Conservation (phyloP, 768 basidiomycete genomes). For the Hypholoma fasciculare region DNA sequence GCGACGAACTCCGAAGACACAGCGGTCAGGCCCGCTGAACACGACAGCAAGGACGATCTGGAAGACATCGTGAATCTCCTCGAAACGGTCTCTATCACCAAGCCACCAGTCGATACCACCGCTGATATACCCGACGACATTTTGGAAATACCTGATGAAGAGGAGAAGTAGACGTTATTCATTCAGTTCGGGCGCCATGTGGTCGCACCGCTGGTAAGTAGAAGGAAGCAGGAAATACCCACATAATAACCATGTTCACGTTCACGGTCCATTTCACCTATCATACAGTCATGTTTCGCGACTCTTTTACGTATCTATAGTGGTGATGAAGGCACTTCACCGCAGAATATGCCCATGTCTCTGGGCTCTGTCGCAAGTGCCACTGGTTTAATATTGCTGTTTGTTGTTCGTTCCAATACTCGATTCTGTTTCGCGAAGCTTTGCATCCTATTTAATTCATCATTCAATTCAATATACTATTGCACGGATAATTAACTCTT, state of each 20-base stretch:
- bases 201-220: too few species aligned
- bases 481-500: too few species aligned
- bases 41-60: constrained; percentile 15
- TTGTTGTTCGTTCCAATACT: too few species aligned
- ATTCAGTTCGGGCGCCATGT: neutral
- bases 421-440: too few species aligned
- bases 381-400: too few species aligned
- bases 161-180: constrained; percentile 28
- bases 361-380: neutral
- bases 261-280: neutral
- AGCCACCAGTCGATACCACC: constrained; percentile 42
- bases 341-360: neutral
- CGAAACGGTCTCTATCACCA: constrained; percentile 42
- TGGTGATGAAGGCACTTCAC: neutral
- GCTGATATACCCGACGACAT: constrained; percentile 55
- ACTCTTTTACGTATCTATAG: neutral
- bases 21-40: neutral
- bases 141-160: constrained; percentile 55
- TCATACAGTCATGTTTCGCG: neutral
- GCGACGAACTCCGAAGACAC: neutral
- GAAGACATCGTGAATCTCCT: constrained; percentile 71
- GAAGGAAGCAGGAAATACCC: neutral
- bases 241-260: neutral
- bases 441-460: too few species aligned
- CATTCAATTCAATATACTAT: too few species aligned